Conservation (phyloP, 129 eudicot genomes). For the Arctium minus region DNA sequence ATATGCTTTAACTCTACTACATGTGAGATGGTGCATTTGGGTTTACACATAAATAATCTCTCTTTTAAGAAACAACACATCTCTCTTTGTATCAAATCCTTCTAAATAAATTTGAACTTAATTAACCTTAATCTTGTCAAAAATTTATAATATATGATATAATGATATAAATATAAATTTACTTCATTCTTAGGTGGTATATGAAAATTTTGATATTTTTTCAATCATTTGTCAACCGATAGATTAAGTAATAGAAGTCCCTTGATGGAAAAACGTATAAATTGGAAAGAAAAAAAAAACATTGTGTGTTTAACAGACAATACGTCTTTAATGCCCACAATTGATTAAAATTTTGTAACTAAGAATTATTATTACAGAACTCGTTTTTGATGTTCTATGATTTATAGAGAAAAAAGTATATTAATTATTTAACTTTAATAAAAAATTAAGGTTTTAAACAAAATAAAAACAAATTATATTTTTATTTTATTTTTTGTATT, state of each 20-base stretch:
- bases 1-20: slow-evolving; percentile 35
- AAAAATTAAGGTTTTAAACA: background rate
- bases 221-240: background rate
- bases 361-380: too few relatives aligned
- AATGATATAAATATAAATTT: background rate
- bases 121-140: background rate
- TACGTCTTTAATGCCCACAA: too few relatives aligned
- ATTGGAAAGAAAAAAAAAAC: background rate
- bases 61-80: slow-evolving; percentile 2
- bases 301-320: too few relatives aligned
- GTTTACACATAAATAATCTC: slow-evolving; percentile 27
- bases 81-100: background rate
- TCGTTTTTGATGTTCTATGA: background rate
- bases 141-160: background rate
- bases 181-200: background rate
- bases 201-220: background rate
- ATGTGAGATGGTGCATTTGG: slow-evolving; percentile 23
- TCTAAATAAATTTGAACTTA: background rate
- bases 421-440: too few relatives aligned
- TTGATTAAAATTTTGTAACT: too few relatives aligned
- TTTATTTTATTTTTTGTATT: too few relatives aligned
- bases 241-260: background rate
- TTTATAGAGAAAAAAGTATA: background rate
- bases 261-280: background rate
- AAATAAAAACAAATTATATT: background rate